Evolutionary conservation across 768 basidiomycete genomes (phyloP), one percentile per base, ranked within the genome.

Genomic region (Lepiota subincarnata): DNA sequence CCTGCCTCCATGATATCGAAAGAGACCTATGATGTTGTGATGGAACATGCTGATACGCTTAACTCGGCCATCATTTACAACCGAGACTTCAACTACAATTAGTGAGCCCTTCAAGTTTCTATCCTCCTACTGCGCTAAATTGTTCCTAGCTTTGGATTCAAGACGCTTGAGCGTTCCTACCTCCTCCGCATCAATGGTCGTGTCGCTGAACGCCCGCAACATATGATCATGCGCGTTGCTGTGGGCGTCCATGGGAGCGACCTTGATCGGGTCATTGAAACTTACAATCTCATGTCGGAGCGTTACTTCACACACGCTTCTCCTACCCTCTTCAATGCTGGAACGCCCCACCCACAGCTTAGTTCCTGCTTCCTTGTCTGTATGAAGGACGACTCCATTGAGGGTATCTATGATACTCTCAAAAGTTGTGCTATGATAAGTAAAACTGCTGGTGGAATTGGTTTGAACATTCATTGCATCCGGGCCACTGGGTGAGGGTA

Each of bases 341-440:
- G 97, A 28, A 98, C 95, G 6, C 96, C 95, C 19, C 77, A 91
- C 65, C 83, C 93, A n/a, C 97, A 98, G 66, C 80, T 98, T 63
- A 85, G 89, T 57, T 96, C 93, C 2, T 98, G 97, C 74, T 99
- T 98, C 83, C 83, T 99, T 53, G 87, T 99, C 44, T 87, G 86
- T 65, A 98, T 98, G 97, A 93, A 94, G 70, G 94, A 98, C 16
- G 97, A 98, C 69, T 96, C 92, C 3, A 98, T 98, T 55, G 97
- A 99, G 61, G 97, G 97, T 16, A 98, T 99, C 71, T 99, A 98
- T 68, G 96, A 98, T 62, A 98, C 97, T 0, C 78, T 99, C 61
- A 98, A 98, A 78, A 91, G 83, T 57, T 98, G 97, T 65, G 97
- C 97, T 3, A 91, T 98, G 89, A 99, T 99, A 69, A 96, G 93